Conservation (phyloP, 768 basidiomycete genomes). For the Trametes punicea region DNA sequence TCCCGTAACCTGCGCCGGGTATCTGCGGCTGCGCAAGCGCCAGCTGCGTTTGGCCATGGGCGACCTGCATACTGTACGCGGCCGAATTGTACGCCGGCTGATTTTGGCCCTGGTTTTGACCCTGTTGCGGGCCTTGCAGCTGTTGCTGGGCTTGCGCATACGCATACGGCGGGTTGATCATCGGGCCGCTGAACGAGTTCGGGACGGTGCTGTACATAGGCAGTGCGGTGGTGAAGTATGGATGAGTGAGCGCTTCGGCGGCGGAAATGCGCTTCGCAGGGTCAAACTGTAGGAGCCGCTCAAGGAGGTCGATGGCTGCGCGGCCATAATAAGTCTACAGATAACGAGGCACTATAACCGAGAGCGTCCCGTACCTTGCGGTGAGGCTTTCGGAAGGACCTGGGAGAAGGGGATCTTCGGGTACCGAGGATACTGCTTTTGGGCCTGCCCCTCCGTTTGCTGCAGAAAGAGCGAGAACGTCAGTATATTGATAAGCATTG, state of each 20-base stretch:
- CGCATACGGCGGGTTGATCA: slow-evolving; percentile 32
- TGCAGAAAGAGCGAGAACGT: slow-evolving; percentile 10
- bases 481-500: neutral
- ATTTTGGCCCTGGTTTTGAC: slow-evolving; percentile 33
- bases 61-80: slow-evolving; percentile 21
- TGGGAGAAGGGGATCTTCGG: slow-evolving; percentile 79
- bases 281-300: slow-evolving; percentile 93
- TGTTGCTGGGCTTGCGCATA: slow-evolving; percentile 48
- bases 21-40: slow-evolving; percentile 16
- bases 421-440: slow-evolving; percentile 84
- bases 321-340: neutral
- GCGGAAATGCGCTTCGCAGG: slow-evolving; percentile 90
- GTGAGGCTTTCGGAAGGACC: slow-evolving; percentile 81
- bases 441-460: slow-evolving; percentile 67
- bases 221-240: slow-evolving; percentile 68
- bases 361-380: slow-evolving; percentile 55
- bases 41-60: slow-evolving; percentile 5
- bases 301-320: slow-evolving; percentile 88
- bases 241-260: slow-evolving; percentile 85
- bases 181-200: slow-evolving; percentile 65
- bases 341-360: neutral
- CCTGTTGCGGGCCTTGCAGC: slow-evolving; percentile 35
- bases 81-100: slow-evolving; percentile 18
- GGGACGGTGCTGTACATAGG: slow-evolving; percentile 59
- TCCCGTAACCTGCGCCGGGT: slow-evolving; percentile 14